Percentiles rank a stretch among this genome's conserved stretches.
Conservation (phyloP, 257 asterid species). For the Solanum chilense region DNA sequence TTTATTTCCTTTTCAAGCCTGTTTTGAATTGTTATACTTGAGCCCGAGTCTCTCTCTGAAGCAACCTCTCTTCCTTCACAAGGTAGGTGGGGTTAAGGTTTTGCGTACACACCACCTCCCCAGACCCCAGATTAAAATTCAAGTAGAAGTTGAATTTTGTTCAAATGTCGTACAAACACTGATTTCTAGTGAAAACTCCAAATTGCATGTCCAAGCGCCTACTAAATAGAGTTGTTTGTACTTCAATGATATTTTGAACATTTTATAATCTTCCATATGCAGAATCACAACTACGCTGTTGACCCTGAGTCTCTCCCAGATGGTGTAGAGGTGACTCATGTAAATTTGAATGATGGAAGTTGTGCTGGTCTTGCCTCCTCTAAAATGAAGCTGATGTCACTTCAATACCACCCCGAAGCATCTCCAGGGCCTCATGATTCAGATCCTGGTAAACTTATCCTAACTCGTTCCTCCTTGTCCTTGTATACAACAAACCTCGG, state of each 20-base stretch:
- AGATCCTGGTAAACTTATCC: slow-evolving; percentile 20
- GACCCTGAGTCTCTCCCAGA: slow-evolving; percentile 13
- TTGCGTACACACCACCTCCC: background rate
- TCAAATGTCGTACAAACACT: background rate
- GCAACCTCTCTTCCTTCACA: background rate
- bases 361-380: slow-evolving; percentile 79
- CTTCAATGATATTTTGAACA: background rate
- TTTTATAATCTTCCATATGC: slow-evolving; percentile 5
- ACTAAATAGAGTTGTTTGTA: background rate
- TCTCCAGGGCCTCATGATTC: slow-evolving; percentile 87
- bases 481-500: background rate
- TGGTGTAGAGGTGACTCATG: slow-evolving; percentile 7
- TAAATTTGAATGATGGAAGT: slow-evolving; percentile 43
- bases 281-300: slow-evolving; percentile 97
- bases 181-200: background rate
- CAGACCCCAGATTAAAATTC: background rate
- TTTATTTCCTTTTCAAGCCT: background rate
- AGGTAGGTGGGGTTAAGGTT: background rate
- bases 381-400: slow-evolving; percentile 73
- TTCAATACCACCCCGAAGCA: slow-evolving; percentile 84
- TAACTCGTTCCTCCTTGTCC: background rate
- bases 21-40: background rate
- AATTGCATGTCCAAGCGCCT: background rate
- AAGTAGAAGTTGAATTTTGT: background rate
- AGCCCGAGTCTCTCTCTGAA: background rate